Evolutionary conservation across 148 eudicot genomes (phyloP).

Genomic region (Vaccinium macrocarpon): DNA sequence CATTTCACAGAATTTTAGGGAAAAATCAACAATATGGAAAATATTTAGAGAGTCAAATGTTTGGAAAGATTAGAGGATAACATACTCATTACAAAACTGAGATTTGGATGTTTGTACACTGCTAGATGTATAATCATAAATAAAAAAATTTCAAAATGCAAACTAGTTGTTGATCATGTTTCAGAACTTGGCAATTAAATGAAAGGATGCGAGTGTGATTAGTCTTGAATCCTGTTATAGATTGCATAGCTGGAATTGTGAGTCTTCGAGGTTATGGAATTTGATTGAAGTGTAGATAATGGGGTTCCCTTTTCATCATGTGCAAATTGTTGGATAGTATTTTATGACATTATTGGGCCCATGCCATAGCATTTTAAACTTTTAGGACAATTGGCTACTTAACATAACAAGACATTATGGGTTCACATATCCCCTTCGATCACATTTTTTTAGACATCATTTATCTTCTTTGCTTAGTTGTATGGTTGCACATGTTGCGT

Average conservation of each 20-base stretch:
- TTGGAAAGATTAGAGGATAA: too few species aligned
- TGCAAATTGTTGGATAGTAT: neutral
- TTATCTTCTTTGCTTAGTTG: neutral
- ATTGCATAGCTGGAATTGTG: neutral
- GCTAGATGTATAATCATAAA: too few species aligned
- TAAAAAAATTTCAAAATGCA: too few species aligned
- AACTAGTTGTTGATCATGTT: too few species aligned
- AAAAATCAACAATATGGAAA: too few species aligned
- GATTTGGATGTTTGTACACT: too few species aligned
- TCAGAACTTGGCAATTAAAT: too few species aligned
- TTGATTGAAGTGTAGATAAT: slow-evolving; percentile 8
- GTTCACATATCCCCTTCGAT: neutral
- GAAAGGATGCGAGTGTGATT: neutral
- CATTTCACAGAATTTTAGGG: too few species aligned
- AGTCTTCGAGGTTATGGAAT: neutral
- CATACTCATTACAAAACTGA: too few species aligned
- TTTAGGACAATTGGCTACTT: neutral
- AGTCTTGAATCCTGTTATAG: neutral
- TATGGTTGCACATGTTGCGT: neutral
- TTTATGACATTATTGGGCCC: neutral
- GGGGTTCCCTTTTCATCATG: neutral
- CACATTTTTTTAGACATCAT: neutral
- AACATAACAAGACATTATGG: neutral
- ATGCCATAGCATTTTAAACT: neutral
- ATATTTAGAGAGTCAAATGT: too few species aligned